These are phyloP conservation scores for Fusarium subtropicale DNA, from an alignment of 2,329 filamentous ascomycete species.

Conservation along the genomic window DNA sequence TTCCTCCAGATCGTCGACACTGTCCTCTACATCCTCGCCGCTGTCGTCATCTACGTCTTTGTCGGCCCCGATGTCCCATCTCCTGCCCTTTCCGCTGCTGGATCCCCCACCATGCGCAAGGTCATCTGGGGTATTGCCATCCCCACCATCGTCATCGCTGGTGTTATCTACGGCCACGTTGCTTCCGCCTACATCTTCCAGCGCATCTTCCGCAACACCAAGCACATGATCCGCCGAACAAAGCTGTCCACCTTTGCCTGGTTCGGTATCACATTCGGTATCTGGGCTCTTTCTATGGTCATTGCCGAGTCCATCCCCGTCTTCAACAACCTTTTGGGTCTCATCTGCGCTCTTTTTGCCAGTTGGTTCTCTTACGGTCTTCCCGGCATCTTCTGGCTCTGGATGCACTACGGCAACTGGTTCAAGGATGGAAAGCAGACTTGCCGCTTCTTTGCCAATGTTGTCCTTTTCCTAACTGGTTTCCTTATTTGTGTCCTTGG, in stretches of 20 bases:
- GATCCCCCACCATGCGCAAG: slow-evolving; percentile 65
- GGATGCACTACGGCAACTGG: slow-evolving; percentile 58
- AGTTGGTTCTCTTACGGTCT: slow-evolving; percentile 73
- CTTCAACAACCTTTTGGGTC: slow-evolving; percentile 73
- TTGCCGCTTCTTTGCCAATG: slow-evolving; percentile 50
- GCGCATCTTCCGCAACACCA: slow-evolving; percentile 70
- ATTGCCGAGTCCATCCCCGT: slow-evolving; percentile 77
- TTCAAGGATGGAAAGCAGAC: slow-evolving; percentile 51
- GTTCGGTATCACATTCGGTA: slow-evolving; percentile 64
- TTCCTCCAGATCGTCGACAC: slow-evolving; percentile 71
- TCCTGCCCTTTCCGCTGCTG: slow-evolving; percentile 74
- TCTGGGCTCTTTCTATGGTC: slow-evolving; percentile 73
- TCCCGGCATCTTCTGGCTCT: slow-evolving; percentile 61
- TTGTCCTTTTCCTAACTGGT: slow-evolving; percentile 50
- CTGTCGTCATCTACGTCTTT: slow-evolving; percentile 75
- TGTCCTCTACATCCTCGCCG: slow-evolving; percentile 71
- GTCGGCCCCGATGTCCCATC: slow-evolving; percentile 70
- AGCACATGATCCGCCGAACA: slow-evolving; percentile 64
- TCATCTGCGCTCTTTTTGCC: slow-evolving; percentile 72
- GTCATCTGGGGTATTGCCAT: slow-evolving; percentile 75
- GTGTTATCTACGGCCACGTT: slow-evolving; percentile 76
- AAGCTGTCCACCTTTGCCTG: slow-evolving; percentile 66
- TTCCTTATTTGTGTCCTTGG: slow-evolving; percentile 54
- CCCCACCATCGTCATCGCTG: slow-evolving; percentile 74
- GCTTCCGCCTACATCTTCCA: slow-evolving; percentile 74